Evolutionary conservation across 1,284 basidiomycete species (phyloP).

Genomic region (Leccinum pseudoinsigne): DNA sequence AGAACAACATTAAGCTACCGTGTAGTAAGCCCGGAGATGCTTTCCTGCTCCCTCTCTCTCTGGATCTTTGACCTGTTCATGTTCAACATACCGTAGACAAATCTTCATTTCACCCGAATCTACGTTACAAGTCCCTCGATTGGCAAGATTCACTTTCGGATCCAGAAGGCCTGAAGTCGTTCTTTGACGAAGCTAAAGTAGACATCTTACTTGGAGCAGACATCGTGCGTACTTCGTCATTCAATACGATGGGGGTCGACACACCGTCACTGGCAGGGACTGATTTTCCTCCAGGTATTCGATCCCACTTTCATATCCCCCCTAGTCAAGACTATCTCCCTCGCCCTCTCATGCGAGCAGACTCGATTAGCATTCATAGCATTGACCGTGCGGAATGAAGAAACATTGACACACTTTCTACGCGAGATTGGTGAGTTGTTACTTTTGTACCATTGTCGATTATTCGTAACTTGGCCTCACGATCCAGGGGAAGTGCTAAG

Average conservation of each 20-base stretch:
- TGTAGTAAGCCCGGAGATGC: conserved; percentile 53
- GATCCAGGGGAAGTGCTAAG: conserved; percentile 25
- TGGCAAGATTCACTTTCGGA: conserved; percentile 60
- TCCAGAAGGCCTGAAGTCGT: conserved; percentile 16
- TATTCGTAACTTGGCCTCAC: conserved; percentile 2
- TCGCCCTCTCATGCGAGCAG: conserved; percentile 40
- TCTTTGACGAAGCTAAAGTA: conserved; percentile 43
- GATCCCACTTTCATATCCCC: conserved; percentile 62
- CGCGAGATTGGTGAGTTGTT: conserved; percentile 36
- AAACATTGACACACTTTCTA: conserved; percentile 43
- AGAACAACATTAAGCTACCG: conserved; percentile 52
- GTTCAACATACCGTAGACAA: conserved; percentile 39
- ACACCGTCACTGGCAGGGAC: not conserved
- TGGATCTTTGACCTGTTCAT: not conserved
- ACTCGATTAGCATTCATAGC: conserved; percentile 51
- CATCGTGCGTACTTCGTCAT: conserved; percentile 44
- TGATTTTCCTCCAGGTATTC: conserved; percentile 53
- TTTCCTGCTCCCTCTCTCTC: not conserved
- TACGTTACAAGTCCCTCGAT: conserved; percentile 40
- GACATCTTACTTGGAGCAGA: conserved; percentile 72
- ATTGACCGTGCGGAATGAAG: conserved; percentile 52
- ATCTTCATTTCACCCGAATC: conserved; percentile 43
- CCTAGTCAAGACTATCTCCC: conserved; percentile 50
- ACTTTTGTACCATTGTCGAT: not conserved
- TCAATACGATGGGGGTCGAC: not conserved